Conservation (phyloP, 1,284 basidiomycete species). For the Mycena sp. region DNA sequence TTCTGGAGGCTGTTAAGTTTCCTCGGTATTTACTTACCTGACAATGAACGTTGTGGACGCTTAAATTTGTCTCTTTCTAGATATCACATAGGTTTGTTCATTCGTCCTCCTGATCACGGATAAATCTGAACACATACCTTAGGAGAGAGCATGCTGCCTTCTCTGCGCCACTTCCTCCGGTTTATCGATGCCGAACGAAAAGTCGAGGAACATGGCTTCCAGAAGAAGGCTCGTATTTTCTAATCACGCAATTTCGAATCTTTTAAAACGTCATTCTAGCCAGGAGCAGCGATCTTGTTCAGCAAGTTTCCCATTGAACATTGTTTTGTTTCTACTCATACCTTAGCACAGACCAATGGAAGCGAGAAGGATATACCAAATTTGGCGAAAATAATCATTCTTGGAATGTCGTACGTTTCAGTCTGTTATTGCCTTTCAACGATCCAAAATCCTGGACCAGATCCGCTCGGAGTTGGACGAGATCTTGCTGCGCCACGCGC, state of each 20-base stretch:
- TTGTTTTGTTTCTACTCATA: constrained; percentile 54
- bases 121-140: constrained; percentile 33
- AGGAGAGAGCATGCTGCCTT: constrained; percentile 59
- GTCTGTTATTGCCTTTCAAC: constrained; percentile 44
- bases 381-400: constrained; percentile 47
- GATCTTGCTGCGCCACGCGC: constrained; percentile 43
- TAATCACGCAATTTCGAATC: constrained; percentile 42
- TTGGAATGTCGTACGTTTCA: constrained; percentile 50
- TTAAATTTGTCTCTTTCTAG: constrained; percentile 1
- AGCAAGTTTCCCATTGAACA: constrained; percentile 66
- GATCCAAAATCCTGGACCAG: constrained; percentile 42
- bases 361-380: constrained; percentile 58
- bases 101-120: constrained; percentile 36
- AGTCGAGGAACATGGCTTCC: constrained; percentile 50
- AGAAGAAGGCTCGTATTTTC: constrained; percentile 58
- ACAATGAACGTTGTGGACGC: not conserved
- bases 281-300: constrained; percentile 55
- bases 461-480: constrained; percentile 46
- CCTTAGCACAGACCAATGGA: constrained; percentile 43
- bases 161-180: constrained; percentile 51
- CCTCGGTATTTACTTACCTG: not conserved
- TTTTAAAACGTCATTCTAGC: constrained; percentile 41
- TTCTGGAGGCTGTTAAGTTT: not conserved
- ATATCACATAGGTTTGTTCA: constrained; percentile 24
- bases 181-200: constrained; percentile 55